These are phyloP conservation scores for Colletotrichum abscissum DNA, from an alignment of 2,329 filamentous ascomycete species.

Conservation along the genomic window DNA sequence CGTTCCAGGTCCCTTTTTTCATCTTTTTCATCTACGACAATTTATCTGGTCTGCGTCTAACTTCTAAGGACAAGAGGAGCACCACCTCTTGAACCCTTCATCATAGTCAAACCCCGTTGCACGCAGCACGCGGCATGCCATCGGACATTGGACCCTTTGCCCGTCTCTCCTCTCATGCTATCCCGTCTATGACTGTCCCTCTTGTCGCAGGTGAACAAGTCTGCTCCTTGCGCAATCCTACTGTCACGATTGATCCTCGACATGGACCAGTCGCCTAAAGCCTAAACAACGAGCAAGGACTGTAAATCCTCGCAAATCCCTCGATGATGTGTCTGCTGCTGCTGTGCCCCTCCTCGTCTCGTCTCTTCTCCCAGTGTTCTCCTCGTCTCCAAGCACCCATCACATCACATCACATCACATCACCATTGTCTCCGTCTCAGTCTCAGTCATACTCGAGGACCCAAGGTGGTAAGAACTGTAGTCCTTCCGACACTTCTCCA, in stretches of 20 bases:
- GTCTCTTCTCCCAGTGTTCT: background rate
- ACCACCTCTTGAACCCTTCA: background rate
- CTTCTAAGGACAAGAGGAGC: background rate
- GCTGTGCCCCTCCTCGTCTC: background rate
- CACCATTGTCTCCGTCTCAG: background rate
- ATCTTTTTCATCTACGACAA: conserved; percentile 6
- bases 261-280: conserved; percentile 18
- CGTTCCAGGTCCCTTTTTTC: background rate
- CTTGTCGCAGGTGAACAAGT: conserved; percentile 26
- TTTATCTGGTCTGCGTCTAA: background rate
- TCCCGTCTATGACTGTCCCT: background rate
- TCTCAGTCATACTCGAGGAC: background rate
- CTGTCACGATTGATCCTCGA: conserved; percentile 25
- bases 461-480: background rate
- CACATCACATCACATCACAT: background rate
- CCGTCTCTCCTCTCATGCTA: background rate
- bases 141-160: background rate
- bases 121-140: background rate
- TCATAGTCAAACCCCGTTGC: background rate
- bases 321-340: background rate
- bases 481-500: background rate
- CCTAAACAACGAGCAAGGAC: conserved; percentile 13
- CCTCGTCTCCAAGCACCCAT: background rate
- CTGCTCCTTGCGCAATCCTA: conserved; percentile 25
- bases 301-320: conserved; percentile 1